Base-by-base conservation (phyloP, 2,329 filamentous ascomycete genomes). In the Diaporthe batatas region DNA sequence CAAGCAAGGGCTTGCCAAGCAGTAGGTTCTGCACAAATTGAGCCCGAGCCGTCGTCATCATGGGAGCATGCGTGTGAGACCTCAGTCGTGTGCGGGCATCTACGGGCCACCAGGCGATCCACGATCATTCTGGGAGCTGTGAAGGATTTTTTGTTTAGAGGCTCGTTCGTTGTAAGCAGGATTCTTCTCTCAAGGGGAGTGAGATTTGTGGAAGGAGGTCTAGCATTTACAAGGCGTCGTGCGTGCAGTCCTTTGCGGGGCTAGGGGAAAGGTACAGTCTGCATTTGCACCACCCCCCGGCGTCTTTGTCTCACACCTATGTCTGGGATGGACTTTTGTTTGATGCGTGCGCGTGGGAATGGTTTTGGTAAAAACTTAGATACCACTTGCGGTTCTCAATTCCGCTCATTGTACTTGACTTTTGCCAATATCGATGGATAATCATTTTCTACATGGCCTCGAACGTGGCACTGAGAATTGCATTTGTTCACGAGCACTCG, bases 1-100 rank as follows among this genome's bases (percentile, higher is more conserved):
- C 47, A 75, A 75, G 69, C 74, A 75, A 69, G 69, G 74, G 51
- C 71, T 75, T 71, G 74, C 74, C 65, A 72, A 70, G 69, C 74
- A 75, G 53, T 75, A 75, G 73, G 73, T 74, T n/a, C n/a, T 70
- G 65, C 65, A 65, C 71, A 65, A 47, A 49, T 68, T 74, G n/a
- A 67, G 57, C 44, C 73, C 71, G n/a, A 55, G 67, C 67, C 71
- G 58, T 44, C 71, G 68, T 71, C 67, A 53, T 49, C 58, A 53
- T 51, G 55, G 23, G 16, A 70, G 58, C 34, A 42, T 54, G 68
- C 32, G 44, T 21, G 47, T 58, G 23, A 70, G 58, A 58, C 47
- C 55, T 10, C 44, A 53, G 32, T 70, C 68, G 32, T 70, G 68
- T 12, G 49, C 68, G 57, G n/a, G 42, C 25, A 49, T 62, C 5